A percentile compares a stretch with the other conserved stretches of the same genome.
Conservation (phyloP, 352 stramenopile genomes). For the Phytophthora capsici region DNA sequence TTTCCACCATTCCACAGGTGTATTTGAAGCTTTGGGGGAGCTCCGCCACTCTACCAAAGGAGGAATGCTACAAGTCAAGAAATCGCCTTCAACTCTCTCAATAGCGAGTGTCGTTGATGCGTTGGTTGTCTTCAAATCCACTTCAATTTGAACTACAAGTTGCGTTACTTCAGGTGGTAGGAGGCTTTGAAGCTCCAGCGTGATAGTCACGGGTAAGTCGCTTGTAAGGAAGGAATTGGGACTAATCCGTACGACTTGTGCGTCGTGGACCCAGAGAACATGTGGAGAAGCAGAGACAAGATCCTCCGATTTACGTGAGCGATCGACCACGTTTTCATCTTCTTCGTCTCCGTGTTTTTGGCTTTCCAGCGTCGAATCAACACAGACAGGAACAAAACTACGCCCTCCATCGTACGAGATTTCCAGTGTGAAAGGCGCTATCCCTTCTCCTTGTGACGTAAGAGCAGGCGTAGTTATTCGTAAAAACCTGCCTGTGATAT, state of each 20-base stretch:
- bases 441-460: constrained; percentile 8
- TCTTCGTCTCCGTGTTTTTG: constrained; percentile 10
- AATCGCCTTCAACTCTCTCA: constrained; percentile 23
- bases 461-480: constrained; percentile 42
- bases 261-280: constrained; percentile 56
- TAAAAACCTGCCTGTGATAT: constrained; percentile 23
- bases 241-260: constrained; percentile 36
- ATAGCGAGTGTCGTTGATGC: constrained; percentile 34
- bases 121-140: constrained; percentile 12
- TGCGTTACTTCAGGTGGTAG: constrained; percentile 24
- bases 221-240: constrained; percentile 66
- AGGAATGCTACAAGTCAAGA: constrained; percentile 49
- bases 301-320: constrained; percentile 11
- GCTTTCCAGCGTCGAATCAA: constrained; percentile 21
- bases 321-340: constrained; percentile 1
- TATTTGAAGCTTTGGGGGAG: constrained; percentile 14
- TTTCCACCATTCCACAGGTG: constrained; percentile 46
- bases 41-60: constrained; percentile 49
- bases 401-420: constrained; percentile 18
- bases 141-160: constrained; percentile 25
- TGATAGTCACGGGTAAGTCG: constrained; percentile 45
- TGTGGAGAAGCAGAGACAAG: constrained; percentile 16
- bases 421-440: constrained; percentile 40
- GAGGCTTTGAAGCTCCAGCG: constrained; percentile 46
- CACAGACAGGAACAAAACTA: constrained; percentile 43